A percentile compares a stretch with the other conserved stretches of the same genome.
These are phyloP conservation scores for Geranium rotundifolium DNA, from an alignment of 345 rosid genomes.

Conservation along the genomic window DNA sequence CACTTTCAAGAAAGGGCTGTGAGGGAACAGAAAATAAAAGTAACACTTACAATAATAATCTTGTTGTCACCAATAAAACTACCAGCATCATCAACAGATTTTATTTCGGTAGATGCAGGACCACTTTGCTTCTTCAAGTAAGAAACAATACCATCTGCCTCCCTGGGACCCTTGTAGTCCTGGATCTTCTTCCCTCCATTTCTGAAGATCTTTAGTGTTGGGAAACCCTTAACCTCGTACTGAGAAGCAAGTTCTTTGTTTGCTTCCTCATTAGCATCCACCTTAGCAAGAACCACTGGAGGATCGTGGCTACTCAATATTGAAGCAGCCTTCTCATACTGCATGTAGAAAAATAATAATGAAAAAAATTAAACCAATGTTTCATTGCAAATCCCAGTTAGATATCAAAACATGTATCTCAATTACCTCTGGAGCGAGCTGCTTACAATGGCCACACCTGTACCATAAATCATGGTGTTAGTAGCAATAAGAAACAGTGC, in stretches of 20 bases:
- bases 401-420: background rate
- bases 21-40: constrained; percentile 1
- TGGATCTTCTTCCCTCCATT: constrained; percentile 68
- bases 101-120: constrained; percentile 76
- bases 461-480: constrained; percentile 1
- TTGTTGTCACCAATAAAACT: constrained; percentile 50
- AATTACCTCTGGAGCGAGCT: constrained; percentile 86
- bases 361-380: background rate
- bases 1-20: too few relatives aligned
- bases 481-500: background rate
- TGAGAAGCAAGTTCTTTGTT: constrained; percentile 52
- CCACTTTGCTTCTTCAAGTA: constrained; percentile 87
- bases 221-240: constrained; percentile 72
- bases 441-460: constrained; percentile 98
- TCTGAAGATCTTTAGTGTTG: constrained; percentile 76
- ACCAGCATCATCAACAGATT: constrained; percentile 49
- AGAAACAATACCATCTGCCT: constrained; percentile 73
- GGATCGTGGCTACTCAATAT: constrained; percentile 54
- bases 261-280: constrained; percentile 69
- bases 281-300: constrained; percentile 63
- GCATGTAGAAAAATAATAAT: constrained; percentile 5
- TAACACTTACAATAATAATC: constrained; percentile 56
- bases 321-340: constrained; percentile 97
- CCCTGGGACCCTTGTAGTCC: constrained; percentile 94
- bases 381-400: background rate